Evolutionary conservation across 2,329 filamentous ascomycete genomes (phyloP), one percentile per base, ranked within the genome.

Genomic region (Pseudogymnoascus sp.): DNA sequence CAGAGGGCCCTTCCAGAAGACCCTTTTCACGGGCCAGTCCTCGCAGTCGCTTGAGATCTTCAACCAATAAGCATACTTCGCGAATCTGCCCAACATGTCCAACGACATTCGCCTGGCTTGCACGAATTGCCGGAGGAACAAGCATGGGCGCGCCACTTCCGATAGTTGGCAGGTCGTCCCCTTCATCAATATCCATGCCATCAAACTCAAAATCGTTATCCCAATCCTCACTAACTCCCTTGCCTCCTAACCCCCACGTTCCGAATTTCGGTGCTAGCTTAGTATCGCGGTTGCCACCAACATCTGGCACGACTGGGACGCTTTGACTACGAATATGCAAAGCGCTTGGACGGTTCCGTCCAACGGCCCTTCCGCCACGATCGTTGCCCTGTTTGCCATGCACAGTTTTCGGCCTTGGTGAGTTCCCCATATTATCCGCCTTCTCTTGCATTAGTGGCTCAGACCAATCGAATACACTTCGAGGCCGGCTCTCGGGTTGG

Each of bases 161-260:
- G 38, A 73, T 72, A n/a, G 74, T 73, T 4, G 65, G 72, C 37
- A 74, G 69, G 45, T 76, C 77, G 33, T 79, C 72, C 29, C 75
- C 73, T 37, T 73, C 81, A 11, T 71, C 69, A 12, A 71, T 69
- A 41, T 70, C 68, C 41, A 64, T 76, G 19, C 60, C 67, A 8
- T 73, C 72, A 71, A 93, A 92, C 64, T 93, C 89, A 68, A 95
- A 94, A 72, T 95, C 91, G 66, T 92, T 89, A 68, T 93, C 91
- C 91, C 91, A 95, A 70, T 94, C 90, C 72, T 95, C 91, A 65
- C 88, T 92, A 10, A 87, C 86, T 14, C 84, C 88, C 73, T 92
- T 92, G 65, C 84, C 87, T n/a, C 88, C 85, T 43, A 91, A 77
- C 2, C 89, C 89, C 90, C 90, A 93, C 0, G 90, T 92, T 45